Base-by-base conservation (phyloP, 2,329 filamentous ascomycete genomes). In the Colletotrichum theobromicola region DNA sequence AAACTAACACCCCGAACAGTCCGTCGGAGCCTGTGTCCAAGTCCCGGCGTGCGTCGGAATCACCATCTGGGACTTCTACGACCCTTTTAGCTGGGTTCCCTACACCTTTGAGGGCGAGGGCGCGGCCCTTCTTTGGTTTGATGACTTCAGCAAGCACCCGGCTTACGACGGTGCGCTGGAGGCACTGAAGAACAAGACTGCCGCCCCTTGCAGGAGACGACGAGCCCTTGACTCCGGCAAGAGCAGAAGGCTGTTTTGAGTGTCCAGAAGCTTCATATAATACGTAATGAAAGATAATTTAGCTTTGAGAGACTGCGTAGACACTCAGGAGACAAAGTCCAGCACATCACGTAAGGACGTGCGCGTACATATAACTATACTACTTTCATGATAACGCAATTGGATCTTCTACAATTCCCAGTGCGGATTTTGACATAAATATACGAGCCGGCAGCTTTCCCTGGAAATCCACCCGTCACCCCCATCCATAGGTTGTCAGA, bases 1-100 rank as follows among this genome's bases (percentile, higher is more conserved):
- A 46, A 18, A 50, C 67, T 70, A 28, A 73, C 60, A 10, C 3
- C 7, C 2, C 8, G 3, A 15, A 18, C 21, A 76, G 62, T 72
- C 60, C 37, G 79, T 80, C 53, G 76, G 78, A 16, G 82, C 81
- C n/a, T 83, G 81, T 67, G 76, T 80, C 15, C 79, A 81, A 66
- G 77, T 78, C 26, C 42, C 76, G 1, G 79, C 78, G 60, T 83
- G 82, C 71, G 62, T 84, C 28, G 82, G 82, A 28, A 75, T 83
- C 64, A 84, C 81, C 16, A 78, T 83, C 70, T 84, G 82, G 82
- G 82, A 82, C 75, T 83, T 82, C 67, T 82, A 82, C 55, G 82
- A 83, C 73, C 81, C 81, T 55, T 82, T 82, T 77, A 82, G 80
- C 73, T 88, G 85, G 86, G 80, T 88, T 15, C 85, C 86, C 6